Conservation (phyloP, 2,329 filamentous ascomycete species). For the Pestalotiopsis sp. region DNA sequence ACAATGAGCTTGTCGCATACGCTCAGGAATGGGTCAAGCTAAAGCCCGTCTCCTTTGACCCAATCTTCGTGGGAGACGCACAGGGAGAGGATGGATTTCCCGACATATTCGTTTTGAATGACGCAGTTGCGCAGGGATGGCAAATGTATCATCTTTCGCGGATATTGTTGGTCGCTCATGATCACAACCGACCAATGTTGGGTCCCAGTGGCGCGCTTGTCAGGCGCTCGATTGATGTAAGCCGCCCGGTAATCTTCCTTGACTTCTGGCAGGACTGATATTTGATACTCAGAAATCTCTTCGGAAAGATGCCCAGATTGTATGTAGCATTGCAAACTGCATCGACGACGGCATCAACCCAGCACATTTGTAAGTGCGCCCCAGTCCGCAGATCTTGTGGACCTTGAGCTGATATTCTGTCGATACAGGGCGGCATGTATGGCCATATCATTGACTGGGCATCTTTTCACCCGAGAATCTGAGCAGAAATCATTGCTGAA, state of each 20-base stretch:
- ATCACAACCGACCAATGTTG: slow-evolving; percentile 27
- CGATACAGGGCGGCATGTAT: slow-evolving; percentile 22
- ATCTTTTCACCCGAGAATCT: slow-evolving; percentile 34
- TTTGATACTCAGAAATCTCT: slow-evolving; percentile 20
- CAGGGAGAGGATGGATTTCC: slow-evolving; percentile 20
- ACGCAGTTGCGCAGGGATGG: slow-evolving; percentile 25
- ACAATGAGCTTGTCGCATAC: slow-evolving; percentile 24
- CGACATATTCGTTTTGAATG: slow-evolving; percentile 27
- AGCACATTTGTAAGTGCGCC: slow-evolving; percentile 22
- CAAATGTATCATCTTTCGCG: slow-evolving; percentile 31
- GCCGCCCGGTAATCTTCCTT: slow-evolving; percentile 6
- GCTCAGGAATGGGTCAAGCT: slow-evolving; percentile 23
- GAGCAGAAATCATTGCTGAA: slow-evolving; percentile 35
- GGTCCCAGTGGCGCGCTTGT: slow-evolving; percentile 19
- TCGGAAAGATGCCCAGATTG: slow-evolving; percentile 25
- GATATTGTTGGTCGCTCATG: slow-evolving; percentile 28
- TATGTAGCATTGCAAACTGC: slow-evolving; percentile 28
- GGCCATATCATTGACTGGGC: slow-evolving; percentile 33
- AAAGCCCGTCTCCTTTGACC: slow-evolving; percentile 27
- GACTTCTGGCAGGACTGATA: not conserved
- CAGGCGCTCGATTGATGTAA: slow-evolving; percentile 13
- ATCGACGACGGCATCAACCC: slow-evolving; percentile 24
- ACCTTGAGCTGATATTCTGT: not conserved
- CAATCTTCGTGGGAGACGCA: slow-evolving; percentile 21
- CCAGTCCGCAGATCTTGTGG: not conserved